Evolutionary conservation across 129 eudicot species (phyloP), one percentile per base, ranked within the genome.

Genomic region (Mikania micrantha): DNA sequence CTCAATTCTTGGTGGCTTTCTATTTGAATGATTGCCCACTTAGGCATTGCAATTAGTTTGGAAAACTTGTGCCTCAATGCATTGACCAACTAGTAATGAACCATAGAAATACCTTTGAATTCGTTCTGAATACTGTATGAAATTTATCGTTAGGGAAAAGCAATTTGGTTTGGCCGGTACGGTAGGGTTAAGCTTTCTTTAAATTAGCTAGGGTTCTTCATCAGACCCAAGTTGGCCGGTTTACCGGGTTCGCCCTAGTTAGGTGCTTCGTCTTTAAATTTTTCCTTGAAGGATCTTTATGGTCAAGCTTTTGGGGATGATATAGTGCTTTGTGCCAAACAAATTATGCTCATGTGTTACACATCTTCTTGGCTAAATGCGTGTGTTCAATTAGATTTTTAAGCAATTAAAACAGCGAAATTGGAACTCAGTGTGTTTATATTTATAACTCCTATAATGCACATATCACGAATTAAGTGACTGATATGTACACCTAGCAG

Each of bases 151-250:
- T 62, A 32, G 63, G 49, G 50, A 73, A 9, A 24, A 27, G 56
- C 64, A 52, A 52, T 49, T 63, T 52, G 57, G 56, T 50, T 73
- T 58, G 38, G n/a, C n/a, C n/a, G n/a, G 65, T 73, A 64, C 13
- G 47, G 31, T 32, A 71, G 52, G 64, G 41, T 50, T 48, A 60
- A 35, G 61, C 9, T 48, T 61, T 48, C 0, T 27, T 27, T 38
- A 7, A 52, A 32, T 57, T 64, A 27, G 39, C 64, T 73, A 74
- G 78, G 78, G 78, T 64, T 74, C 12, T 64, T n/a, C n/a, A n/a
- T n/a, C n/a, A n/a, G n/a, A n/a, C n/a, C n/a, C n/a, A n/a, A n/a
- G n/a, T n/a, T n/a, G n/a, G n/a, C n/a, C n/a, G n/a, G n/a, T n/a
- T n/a, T n/a, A n/a, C n/a, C n/a, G n/a, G n/a, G n/a, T n/a, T n/a